These are phyloP conservation scores for Medicago truncatula DNA, from an alignment of 306 rosid genomes.

Conservation along the genomic window MtrunA17r5.0-ANR NC_053048.1:39235001-39235500, in stretches of 20 bases:
- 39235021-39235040: conserved; percentile 21
- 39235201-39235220: conserved; percentile 53
- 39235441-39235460: not conserved
- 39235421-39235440: not conserved
- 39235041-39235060: conserved; percentile 28
- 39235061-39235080: conserved; percentile 40
- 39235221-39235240: conserved; percentile 5
- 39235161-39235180: conserved; percentile 86
- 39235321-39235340: not conserved
- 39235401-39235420: not conserved
- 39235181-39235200: conserved; percentile 82
- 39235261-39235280: conserved; percentile 3
- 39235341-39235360: not conserved
- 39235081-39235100: conserved; percentile 91
- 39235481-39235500: not conserved
- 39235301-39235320: conserved; percentile 9
- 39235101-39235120: conserved; percentile 86
- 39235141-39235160: conserved; percentile 61
- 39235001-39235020: conserved; percentile 60
- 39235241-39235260: conserved; percentile 4
- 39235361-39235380: not conserved
- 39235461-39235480: not conserved
- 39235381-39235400: not conserved
- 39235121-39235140: conserved; percentile 83
- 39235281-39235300: not conserved